These are phyloP conservation scores for Dysphania ambrosioides DNA, from an alignment of 148 eudicot genomes.

Conservation along the genomic window DNA sequence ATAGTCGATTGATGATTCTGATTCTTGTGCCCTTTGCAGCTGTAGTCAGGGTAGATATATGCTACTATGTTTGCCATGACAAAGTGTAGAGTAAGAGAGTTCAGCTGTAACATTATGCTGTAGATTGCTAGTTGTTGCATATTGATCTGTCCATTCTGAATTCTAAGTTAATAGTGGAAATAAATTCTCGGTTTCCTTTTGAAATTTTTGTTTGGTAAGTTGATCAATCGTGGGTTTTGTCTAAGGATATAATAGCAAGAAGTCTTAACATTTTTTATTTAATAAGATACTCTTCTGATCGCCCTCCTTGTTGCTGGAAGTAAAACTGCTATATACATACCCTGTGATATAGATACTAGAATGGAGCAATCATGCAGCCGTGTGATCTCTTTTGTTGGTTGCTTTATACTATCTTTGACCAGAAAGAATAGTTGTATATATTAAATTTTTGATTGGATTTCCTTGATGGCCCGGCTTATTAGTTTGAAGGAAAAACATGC, in stretches of 20 bases:
- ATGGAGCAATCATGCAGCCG: not conserved
- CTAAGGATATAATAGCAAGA: too few relatives aligned
- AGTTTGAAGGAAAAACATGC: not conserved
- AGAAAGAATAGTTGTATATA: not conserved
- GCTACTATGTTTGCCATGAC: slow-evolving; percentile 10
- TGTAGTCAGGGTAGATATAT: slow-evolving; percentile 14
- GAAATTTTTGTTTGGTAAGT: not conserved
- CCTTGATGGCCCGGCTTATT: not conserved
- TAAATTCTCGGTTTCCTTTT: not conserved
- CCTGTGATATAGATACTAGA: not conserved
- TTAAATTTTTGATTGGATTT: not conserved
- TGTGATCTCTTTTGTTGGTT: not conserved
- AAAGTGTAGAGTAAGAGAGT: slow-evolving; percentile 20
- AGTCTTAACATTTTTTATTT: too few relatives aligned
- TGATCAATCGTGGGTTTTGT: not conserved
- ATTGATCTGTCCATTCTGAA: slow-evolving; percentile 16
- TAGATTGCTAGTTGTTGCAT: slow-evolving; percentile 12
- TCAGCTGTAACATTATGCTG: slow-evolving; percentile 12
- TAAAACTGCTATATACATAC: not conserved
- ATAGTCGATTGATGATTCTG: slow-evolving; percentile 90
- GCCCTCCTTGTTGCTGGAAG: too few relatives aligned
- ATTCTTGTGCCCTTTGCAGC: slow-evolving; percentile 19
- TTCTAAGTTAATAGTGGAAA: slow-evolving; percentile 2
- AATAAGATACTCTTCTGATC: not conserved
- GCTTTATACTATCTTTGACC: not conserved